These are phyloP conservation scores for Rhodotorula paludigena DNA, from an alignment of 768 basidiomycete species.

Conservation along the genomic window DNA sequence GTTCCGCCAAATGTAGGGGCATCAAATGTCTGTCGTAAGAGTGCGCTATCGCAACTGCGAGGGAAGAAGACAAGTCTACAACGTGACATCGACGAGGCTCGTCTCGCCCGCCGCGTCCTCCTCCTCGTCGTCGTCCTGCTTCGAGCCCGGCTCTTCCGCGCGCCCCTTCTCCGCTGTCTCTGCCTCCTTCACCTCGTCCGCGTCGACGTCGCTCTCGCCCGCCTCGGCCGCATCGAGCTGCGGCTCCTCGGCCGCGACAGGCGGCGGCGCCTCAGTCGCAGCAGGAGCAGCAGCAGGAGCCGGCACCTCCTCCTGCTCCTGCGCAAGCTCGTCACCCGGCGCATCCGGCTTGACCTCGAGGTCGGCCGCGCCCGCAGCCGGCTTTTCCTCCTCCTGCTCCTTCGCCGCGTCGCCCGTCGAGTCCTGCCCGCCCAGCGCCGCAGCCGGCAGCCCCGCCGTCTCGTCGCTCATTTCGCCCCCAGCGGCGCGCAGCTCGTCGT, in stretches of 20 bases:
- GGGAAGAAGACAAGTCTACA: not conserved
- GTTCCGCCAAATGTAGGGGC: no score
- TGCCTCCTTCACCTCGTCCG: not conserved
- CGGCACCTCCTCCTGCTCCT: not conserved
- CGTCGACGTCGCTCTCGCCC: not conserved
- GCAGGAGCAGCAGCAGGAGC: not conserved
- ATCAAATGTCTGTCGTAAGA: not conserved
- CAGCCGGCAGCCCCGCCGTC: not conserved
- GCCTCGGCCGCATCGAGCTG: not conserved
- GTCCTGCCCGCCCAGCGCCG: not conserved
- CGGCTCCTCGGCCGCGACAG: not conserved
- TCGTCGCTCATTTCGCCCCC: not conserved
- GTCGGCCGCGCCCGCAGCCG: not conserved
- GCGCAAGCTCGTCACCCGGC: not conserved
- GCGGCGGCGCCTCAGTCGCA: not conserved
- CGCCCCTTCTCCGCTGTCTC: not conserved
- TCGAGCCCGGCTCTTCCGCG: not conserved
- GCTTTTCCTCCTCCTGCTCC: not conserved
- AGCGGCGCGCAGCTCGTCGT: no score
- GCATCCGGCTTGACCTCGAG: not conserved
- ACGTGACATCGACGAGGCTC: conserved; percentile 18
- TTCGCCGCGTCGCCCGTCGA: not conserved
- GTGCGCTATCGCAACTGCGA: not conserved
- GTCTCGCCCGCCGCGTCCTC: conserved; percentile 4
- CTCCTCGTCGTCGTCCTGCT: not conserved